phyloP scores from a whole-genome alignment of 495 filamentous ascomycete species.

The Cryomyces antarcticus region DNA sequence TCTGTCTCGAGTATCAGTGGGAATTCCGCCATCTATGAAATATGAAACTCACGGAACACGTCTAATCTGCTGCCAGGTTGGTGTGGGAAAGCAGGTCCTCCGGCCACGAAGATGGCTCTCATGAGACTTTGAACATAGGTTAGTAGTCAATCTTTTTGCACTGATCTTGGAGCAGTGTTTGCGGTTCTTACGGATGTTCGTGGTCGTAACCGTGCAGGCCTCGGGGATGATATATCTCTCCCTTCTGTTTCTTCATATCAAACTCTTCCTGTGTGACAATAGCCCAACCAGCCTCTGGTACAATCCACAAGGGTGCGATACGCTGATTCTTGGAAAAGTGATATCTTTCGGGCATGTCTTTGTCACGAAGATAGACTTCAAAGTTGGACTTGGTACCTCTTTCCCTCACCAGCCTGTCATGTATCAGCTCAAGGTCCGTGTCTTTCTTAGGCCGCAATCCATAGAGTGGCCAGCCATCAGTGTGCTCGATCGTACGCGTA shows the following conservation, averaged over 20 bases:
- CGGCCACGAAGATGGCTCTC: constrained; percentile 77
- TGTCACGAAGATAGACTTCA: constrained; percentile 64
- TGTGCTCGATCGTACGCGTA: constrained; percentile 49
- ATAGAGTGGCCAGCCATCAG: constrained; percentile 86
- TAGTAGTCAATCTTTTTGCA: no score
- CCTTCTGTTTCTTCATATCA: constrained; percentile 40
- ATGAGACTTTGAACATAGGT: constrained; percentile 29
- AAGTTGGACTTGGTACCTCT: constrained; percentile 40
- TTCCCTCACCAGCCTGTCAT: constrained; percentile 24
- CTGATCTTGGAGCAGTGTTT: no score
- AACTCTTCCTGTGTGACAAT: constrained; percentile 65
- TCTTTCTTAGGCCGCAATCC: constrained; percentile 65
- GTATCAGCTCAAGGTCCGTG: constrained; percentile 22
- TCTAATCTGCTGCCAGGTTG: constrained; percentile 58
- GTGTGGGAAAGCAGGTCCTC: constrained; percentile 78
- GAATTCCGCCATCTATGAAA: not conserved
- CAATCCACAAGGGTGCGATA: constrained; percentile 82
- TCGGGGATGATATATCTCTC: constrained; percentile 46
- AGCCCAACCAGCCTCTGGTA: constrained; percentile 79
- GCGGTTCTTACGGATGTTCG: constrained; percentile 34
- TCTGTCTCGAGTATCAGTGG: constrained; percentile 24
- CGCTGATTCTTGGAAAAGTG: constrained; percentile 71
- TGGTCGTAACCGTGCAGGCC: constrained; percentile 87
- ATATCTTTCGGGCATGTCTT: constrained; percentile 70
- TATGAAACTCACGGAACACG: constrained; percentile 50